Percentiles rank a stretch among this genome's conserved stretches.
These are phyloP conservation scores for Trichoderma oligosporum DNA, from an alignment of 2,329 filamentous ascomycete genomes.

Conservation along the genomic window DNA sequence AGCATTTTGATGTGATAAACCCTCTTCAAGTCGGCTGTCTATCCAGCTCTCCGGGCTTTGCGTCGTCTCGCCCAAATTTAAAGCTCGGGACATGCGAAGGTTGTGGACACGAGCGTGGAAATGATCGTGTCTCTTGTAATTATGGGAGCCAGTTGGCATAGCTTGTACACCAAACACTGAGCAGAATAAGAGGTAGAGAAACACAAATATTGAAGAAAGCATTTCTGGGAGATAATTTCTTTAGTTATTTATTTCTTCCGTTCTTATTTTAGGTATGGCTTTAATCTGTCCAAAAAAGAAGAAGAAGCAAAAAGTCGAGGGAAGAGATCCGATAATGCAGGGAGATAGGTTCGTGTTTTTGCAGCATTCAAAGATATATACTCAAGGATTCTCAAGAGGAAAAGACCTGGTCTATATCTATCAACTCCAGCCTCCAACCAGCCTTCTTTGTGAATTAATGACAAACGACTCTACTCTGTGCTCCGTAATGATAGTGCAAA, in stretches of 20 bases:
- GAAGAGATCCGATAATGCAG: not conserved
- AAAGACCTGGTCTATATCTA: slow-evolving; percentile 2
- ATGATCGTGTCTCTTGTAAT: slow-evolving; percentile 1
- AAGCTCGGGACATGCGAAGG: not conserved
- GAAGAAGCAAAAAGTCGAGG: no score
- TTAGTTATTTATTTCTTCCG: no score
- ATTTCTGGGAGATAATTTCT: not conserved
- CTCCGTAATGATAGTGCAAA: not conserved
- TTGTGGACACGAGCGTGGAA: slow-evolving; percentile 1
- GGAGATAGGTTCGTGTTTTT: not conserved
- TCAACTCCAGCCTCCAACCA: not conserved
- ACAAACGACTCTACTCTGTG: no score
- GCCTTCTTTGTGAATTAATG: not conserved
- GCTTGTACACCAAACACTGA: slow-evolving; percentile 27
- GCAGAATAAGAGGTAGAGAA: slow-evolving; percentile 24
- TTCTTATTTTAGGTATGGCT: not conserved
- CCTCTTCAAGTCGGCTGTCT: slow-evolving; percentile 3
- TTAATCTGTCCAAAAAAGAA: not conserved
- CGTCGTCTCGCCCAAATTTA: not conserved
- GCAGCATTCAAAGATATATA: not conserved
- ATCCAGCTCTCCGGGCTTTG: not conserved
- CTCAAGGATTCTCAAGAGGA: not conserved
- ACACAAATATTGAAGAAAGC: slow-evolving; percentile 20
- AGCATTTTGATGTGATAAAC: not conserved
- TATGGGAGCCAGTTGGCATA: slow-evolving; percentile 21